These are phyloP conservation scores for Emmonsiellopsis sp. DNA, from an alignment of 2,329 filamentous ascomycete genomes.

Conservation along the genomic window DNA sequence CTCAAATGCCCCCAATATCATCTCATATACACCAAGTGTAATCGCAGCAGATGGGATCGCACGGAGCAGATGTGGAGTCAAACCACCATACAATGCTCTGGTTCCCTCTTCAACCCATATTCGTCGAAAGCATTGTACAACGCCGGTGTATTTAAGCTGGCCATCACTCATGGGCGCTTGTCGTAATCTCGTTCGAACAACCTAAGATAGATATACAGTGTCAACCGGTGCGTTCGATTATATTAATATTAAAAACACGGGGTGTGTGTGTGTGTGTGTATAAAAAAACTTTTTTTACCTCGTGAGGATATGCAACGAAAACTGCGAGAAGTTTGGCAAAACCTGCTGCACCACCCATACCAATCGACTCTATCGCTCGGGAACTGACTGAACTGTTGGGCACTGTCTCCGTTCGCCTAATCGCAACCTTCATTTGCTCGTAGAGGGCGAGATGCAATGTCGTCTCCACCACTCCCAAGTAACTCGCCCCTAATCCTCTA, in stretches of 20 bases:
- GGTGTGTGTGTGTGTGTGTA: too few species aligned
- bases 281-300: constrained; percentile 43
- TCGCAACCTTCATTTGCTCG: constrained; percentile 76
- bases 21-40: constrained; percentile 78
- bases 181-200: constrained; percentile 69
- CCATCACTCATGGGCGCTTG: constrained; percentile 69
- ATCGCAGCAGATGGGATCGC: constrained; percentile 89
- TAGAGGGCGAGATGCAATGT: constrained; percentile 92
- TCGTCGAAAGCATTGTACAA: constrained; percentile 79
- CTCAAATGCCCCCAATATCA: constrained; percentile 12
- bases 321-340: constrained; percentile 75
- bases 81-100: constrained; percentile 75
- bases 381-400: neutral
- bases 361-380: constrained; percentile 60
- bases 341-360: constrained; percentile 66
- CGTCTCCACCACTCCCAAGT: constrained; percentile 81
- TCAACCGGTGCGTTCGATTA: neutral
- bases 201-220: neutral
- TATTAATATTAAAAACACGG: neutral
- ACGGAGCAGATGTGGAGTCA: constrained; percentile 84
- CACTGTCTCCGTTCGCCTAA: constrained; percentile 36
- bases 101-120: constrained; percentile 86
- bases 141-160: constrained; percentile 66
- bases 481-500: constrained; percentile 83
- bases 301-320: constrained; percentile 81